phyloP scores from a whole-genome alignment of 768 basidiomycete species.

The Mrakia gelida region DNA sequence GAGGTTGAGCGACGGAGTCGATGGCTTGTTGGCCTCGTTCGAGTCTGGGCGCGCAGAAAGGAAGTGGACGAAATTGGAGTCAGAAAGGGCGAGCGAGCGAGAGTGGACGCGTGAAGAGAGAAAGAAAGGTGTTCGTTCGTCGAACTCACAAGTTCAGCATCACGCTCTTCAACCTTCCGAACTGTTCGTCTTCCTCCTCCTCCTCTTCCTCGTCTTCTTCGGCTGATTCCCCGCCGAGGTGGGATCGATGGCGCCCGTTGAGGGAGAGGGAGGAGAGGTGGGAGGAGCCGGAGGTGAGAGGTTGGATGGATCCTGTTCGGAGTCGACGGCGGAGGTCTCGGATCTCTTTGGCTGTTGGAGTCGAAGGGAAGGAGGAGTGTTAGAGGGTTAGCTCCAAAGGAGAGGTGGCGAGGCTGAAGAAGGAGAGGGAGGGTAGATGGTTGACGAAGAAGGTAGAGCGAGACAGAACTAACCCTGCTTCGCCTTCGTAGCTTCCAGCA shows the following conservation, averaged over 20 bases:
- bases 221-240: not conserved
- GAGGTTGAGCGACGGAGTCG: not conserved
- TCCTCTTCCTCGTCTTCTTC: not conserved
- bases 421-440: not conserved
- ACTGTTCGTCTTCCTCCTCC: constrained; percentile 27
- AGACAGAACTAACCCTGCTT: constrained; percentile 17
- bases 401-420: too few species aligned
- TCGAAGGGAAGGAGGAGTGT: not conserved
- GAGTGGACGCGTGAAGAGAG: not conserved
- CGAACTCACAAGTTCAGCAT: constrained; percentile 11
- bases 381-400: too few species aligned
- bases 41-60: not conserved
- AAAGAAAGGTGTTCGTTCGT: not conserved
- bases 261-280: not conserved
- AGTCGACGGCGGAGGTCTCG: constrained; percentile 30
- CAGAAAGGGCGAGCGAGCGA: not conserved
- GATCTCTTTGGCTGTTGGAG: constrained; percentile 26
- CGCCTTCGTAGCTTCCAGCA: constrained; percentile 30
- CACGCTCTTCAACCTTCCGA: constrained; percentile 14
- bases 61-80: not conserved
- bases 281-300: not conserved
- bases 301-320: constrained; percentile 25
- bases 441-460: too few species aligned
- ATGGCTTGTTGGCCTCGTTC: constrained; percentile 13
- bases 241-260: not conserved